These are phyloP conservation scores for Candida easanensis DNA, from an alignment of 805 yeast species.

Conservation along the genomic window DNA sequence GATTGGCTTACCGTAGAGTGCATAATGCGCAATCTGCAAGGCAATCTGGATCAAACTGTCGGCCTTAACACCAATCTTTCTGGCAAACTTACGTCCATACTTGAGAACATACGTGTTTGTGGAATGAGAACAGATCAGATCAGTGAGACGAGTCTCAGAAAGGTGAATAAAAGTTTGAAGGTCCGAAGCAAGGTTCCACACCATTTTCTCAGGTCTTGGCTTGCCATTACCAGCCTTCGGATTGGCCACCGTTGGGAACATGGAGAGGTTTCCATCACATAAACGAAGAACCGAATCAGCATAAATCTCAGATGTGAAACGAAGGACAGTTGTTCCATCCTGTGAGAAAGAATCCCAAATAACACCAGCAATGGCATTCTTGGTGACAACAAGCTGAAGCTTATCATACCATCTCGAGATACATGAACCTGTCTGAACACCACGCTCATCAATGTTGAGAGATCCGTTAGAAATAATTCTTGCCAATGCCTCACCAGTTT, in stretches of 20 bases:
- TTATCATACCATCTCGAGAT: constrained; percentile 92
- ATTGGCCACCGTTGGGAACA: constrained; percentile 35
- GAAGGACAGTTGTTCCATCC: constrained; percentile 86
- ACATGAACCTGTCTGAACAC: constrained; percentile 89
- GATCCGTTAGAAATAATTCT: constrained; percentile 84
- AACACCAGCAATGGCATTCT: constrained; percentile 84
- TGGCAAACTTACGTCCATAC: constrained; percentile 74
- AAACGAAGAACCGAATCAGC: constrained; percentile 85
- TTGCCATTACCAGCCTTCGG: constrained; percentile 13
- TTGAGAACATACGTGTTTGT: constrained; percentile 74
- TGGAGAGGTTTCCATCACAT: constrained; percentile 61
- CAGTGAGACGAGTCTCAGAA: constrained; percentile 86
- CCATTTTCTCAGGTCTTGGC: constrained; percentile 28
- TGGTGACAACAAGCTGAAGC: constrained; percentile 76
- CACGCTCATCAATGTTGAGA: constrained; percentile 61
- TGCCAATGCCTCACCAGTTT: constrained; percentile 36
- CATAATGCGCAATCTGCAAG: constrained; percentile 87
- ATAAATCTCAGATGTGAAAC: constrained; percentile 86
- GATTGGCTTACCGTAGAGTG: constrained; percentile 84
- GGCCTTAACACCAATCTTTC: constrained; percentile 77
- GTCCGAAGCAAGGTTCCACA: constrained; percentile 37
- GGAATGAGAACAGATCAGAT: constrained; percentile 74
- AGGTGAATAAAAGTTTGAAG: constrained; percentile 54
- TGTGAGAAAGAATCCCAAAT: constrained; percentile 90
- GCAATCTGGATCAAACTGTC: constrained; percentile 91